Evolutionary conservation across 73 alveolate genomes (phyloP), one percentile per base, ranked within the genome.

Genomic region (Paramecium sonneborni): DNA sequence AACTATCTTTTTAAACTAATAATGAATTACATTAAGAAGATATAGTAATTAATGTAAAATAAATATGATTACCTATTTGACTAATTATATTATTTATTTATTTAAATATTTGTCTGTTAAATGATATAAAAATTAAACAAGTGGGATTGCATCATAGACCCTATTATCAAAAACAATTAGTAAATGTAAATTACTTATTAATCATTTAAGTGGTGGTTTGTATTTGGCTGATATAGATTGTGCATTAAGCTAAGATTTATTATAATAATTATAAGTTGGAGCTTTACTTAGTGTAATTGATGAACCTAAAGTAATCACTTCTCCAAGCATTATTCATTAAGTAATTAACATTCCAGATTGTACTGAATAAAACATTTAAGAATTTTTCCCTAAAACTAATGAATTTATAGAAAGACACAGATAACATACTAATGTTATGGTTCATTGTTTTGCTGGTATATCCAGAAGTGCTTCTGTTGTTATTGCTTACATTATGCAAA

Each of bases 371-470:
- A 79, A 79, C 55, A 24, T 79, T 24, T 8, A 41, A 41, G 90
- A 79, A 44, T 79, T 14, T 43, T 79, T 79, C 34, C 90, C 90
- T 15, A 79, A 41, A 79, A 79, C 90, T 21, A 79, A 79, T 44
- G 90, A 79, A 43, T 79, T 79, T 7, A 79, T 79, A 11, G 90
- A 79, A 24, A 79, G 90, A 43, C 90, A 79, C n/a, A 38, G 90
- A 41, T 39, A 38, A 46, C 90, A 79, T 79, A 79, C 90, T 30
- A 79, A 79, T 79, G 90, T 79, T 39, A 79, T 79, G 90, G 97
- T 96, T 7, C 99, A 97, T 93, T 96, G 99, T 46, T 96, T 93
- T 92, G 96, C 97, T 56, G 99, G 99, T 6, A 94, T 96, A 9
- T 97, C 99, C 4, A 87, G 99, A 70, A 91, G 97, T 46, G 95